A percentile compares a stretch with the other conserved stretches of the same genome.
Conservation (phyloP, 805 yeast species). For the Suhomyces canberraensis region DNA sequence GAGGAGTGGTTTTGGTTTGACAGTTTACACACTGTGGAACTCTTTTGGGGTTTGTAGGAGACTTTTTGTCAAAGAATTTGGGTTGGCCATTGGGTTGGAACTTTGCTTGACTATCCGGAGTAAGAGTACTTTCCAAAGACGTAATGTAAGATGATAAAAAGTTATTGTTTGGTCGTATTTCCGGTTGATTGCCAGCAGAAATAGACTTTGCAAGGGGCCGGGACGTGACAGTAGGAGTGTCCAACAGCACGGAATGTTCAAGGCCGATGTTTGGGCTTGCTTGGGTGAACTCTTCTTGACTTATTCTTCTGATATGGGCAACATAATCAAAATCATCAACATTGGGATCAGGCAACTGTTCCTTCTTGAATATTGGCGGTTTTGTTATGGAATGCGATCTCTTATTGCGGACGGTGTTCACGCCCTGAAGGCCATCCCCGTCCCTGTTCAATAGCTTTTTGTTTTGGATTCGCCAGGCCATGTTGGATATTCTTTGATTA, state of each 20-base stretch:
- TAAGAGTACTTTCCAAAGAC: conserved; percentile 36
- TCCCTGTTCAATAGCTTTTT: conserved; percentile 20
- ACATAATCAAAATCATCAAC: conserved; percentile 45
- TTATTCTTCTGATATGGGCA: conserved; percentile 41
- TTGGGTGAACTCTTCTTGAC: conserved; percentile 33
- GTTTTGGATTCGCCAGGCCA: conserved; percentile 46
- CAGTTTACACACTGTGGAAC: conserved; percentile 40
- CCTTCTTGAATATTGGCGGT: conserved; percentile 2
- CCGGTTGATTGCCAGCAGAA: not conserved
- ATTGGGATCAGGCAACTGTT: conserved; percentile 20
- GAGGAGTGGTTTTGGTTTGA: conserved; percentile 42
- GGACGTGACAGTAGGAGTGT: not conserved
- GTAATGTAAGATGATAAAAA: conserved; percentile 37
- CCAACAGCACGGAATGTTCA: not conserved
- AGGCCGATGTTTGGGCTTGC: conserved; percentile 1
- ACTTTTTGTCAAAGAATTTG: conserved; percentile 5
- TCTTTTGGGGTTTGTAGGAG: conserved; percentile 14
- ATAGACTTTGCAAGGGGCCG: not conserved
- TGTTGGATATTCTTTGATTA: conserved; percentile 38
- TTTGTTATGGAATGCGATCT: conserved; percentile 3
- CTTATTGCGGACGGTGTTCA: not conserved
- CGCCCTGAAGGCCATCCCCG: not conserved
- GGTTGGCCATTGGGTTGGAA: not conserved
- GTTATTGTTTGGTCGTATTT: conserved; percentile 12
- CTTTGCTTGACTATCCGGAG: conserved; percentile 16